phyloP scores from a whole-genome alignment of 2,329 filamentous ascomycete genomes.

The Apiospora pterosperma region DNA sequence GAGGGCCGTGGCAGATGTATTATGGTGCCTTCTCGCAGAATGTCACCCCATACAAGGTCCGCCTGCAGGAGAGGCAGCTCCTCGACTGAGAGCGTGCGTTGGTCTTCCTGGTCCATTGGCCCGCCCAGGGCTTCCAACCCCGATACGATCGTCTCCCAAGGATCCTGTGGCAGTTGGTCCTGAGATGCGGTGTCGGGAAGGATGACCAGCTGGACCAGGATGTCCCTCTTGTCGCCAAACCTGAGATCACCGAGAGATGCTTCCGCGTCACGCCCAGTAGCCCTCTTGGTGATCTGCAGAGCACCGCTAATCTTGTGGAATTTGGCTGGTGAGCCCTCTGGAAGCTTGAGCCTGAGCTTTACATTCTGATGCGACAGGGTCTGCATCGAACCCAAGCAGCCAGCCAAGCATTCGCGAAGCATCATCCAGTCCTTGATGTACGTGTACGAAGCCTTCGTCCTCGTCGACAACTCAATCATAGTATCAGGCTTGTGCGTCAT shows the following conservation, averaged over 20 bases:
- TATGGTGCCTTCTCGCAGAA: constrained; percentile 81
- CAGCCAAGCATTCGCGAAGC: constrained; percentile 92
- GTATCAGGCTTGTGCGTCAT: constrained; percentile 98
- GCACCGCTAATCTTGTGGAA: constrained; percentile 99
- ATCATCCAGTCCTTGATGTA: constrained; percentile 99
- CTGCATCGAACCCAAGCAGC: constrained; percentile 87
- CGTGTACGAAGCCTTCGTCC: constrained; percentile 94
- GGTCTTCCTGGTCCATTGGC: constrained; percentile 79
- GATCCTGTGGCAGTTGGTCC: constrained; percentile 85
- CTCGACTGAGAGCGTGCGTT: constrained; percentile 80
- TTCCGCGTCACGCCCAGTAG: constrained; percentile 90
- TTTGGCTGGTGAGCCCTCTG: constrained; percentile 94
- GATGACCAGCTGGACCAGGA: constrained; percentile 91
- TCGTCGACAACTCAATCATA: constrained; percentile 94
- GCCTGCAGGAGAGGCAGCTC: constrained; percentile 94
- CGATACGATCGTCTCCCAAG: constrained; percentile 96
- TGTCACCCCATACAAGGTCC: constrained; percentile 89
- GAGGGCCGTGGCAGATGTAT: constrained; percentile 87
- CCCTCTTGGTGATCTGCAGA: constrained; percentile 92
- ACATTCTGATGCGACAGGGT: constrained; percentile 97
- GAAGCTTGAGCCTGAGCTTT: constrained; percentile 88
- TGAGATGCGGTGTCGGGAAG: constrained; percentile 78
- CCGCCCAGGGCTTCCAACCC: constrained; percentile 91
- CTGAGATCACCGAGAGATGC: constrained; percentile 86
- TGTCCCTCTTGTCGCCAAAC: constrained; percentile 92